Conservation (phyloP, 2,329 filamentous ascomycete species). For the Neocatenulostroma microsporum region DNA sequence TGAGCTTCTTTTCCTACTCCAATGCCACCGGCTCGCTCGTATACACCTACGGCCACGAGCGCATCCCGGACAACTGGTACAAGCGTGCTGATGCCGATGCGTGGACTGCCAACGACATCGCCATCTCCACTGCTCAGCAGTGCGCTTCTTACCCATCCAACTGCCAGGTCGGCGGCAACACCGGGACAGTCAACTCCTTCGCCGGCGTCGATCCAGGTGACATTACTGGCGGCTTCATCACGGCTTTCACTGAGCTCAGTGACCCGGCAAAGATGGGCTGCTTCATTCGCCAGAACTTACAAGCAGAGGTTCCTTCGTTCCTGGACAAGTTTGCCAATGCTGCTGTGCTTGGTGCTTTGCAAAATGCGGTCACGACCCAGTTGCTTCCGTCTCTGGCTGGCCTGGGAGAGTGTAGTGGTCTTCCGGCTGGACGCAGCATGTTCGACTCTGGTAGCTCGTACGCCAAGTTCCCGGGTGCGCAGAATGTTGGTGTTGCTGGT, state of each 20-base stretch:
- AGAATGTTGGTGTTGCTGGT: no score
- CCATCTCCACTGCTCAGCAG: constrained; percentile 20
- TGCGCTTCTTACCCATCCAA: no score
- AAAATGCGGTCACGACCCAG: no score
- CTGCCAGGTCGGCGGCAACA: constrained; percentile 23
- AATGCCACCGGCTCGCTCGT: constrained; percentile 14
- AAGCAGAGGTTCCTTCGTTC: constrained; percentile 17
- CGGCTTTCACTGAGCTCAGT: constrained; percentile 14
- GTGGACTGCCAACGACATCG: constrained; percentile 19
- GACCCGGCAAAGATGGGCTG: constrained; percentile 18
- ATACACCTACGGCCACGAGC: constrained; percentile 18
- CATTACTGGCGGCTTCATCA: constrained; percentile 20
- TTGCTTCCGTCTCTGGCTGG: no score
- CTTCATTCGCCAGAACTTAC: constrained; percentile 20
- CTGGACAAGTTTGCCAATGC: constrained; percentile 17
- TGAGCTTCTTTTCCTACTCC: constrained; percentile 19
- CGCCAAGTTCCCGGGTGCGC: no score
- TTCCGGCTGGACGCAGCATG: no score
- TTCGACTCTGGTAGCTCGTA: no score
- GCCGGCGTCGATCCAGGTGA: constrained; percentile 19
- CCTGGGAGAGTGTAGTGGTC: no score
- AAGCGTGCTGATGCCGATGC: constrained; percentile 17
- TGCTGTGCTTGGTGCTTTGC: constrained; percentile 7
- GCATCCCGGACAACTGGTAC: constrained; percentile 23
- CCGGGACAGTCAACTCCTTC: constrained; percentile 20